A percentile compares a stretch with the other conserved stretches of the same genome.
phyloP scores from a whole-genome alignment of 108 stramenopile genomes.

The Hondaea fermentalgiana region DNA sequence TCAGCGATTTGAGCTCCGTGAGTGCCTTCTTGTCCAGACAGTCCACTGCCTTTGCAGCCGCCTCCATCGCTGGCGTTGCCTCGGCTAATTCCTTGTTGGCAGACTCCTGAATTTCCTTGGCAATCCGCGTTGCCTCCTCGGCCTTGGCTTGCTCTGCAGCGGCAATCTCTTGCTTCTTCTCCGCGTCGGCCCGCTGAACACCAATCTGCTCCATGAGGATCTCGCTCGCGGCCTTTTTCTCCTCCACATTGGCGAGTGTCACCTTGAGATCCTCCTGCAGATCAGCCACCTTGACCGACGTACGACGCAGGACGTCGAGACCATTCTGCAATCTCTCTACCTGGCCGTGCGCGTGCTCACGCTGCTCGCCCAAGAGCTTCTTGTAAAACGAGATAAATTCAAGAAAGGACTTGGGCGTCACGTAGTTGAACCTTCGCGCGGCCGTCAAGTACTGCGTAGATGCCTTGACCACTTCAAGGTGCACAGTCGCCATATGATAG shows the following conservation, averaged over 20 bases:
- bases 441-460: conserved; percentile 55
- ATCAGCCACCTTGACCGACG: conserved; percentile 70
- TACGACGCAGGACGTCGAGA: conserved; percentile 69
- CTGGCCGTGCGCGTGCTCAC: conserved; percentile 56
- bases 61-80: conserved; percentile 80
- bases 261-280: conserved; percentile 68
- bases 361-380: conserved; percentile 64
- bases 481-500: conserved; percentile 77
- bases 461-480: conserved; percentile 61
- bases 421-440: conserved; percentile 74
- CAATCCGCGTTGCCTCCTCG: conserved; percentile 56
- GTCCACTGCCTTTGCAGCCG: conserved; percentile 70
- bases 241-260: conserved; percentile 72
- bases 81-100: conserved; percentile 68
- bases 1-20: conserved; percentile 68
- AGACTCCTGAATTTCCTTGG: conserved; percentile 61
- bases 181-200: conserved; percentile 63
- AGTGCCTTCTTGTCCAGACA: conserved; percentile 72
- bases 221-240: conserved; percentile 73
- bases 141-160: conserved; percentile 64
- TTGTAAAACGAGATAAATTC: conserved; percentile 78
- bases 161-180: conserved; percentile 68
- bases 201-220: conserved; percentile 68
- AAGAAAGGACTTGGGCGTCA: conserved; percentile 78
- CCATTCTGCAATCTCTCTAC: conserved; percentile 77